phyloP scores from a whole-genome alignment of 192 early-diverging fungal genomes.

The Backusella psychrophila region DNA sequence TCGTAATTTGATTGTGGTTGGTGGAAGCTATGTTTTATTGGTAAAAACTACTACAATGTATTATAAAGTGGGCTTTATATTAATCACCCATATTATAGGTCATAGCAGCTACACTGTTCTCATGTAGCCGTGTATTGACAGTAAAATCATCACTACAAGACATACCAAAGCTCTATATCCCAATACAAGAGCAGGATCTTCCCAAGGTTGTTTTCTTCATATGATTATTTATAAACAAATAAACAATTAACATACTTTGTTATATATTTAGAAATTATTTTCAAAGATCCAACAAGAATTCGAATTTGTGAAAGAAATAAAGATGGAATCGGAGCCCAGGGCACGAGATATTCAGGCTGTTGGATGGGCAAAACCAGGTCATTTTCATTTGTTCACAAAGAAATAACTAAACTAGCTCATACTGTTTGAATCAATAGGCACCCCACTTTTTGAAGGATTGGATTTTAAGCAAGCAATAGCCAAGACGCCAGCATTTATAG shows the following conservation, averaged over 20 bases:
- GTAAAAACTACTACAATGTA: constrained; percentile 12
- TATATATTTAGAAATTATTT: constrained; percentile 37
- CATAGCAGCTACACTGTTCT: constrained; percentile 40
- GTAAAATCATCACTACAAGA: constrained; percentile 42
- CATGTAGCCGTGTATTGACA: constrained; percentile 45
- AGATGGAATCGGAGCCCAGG: constrained; percentile 37
- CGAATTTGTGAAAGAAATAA: constrained; percentile 31
- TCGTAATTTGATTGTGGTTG: constrained; percentile 48
- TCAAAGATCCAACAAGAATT: constrained; percentile 42
- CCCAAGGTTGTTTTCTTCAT: constrained; percentile 36
- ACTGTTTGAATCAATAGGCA: background rate
- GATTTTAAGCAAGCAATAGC: constrained; percentile 54
- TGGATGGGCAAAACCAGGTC: constrained; percentile 53
- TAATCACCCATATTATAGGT: constrained; percentile 26
- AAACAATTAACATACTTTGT: background rate
- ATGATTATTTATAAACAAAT: constrained; percentile 1
- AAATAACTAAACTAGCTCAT: background rate
- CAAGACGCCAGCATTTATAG: constrained; percentile 52
- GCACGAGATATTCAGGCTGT: constrained; percentile 40
- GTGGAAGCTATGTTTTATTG: constrained; percentile 44
- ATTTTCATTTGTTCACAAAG: background rate
- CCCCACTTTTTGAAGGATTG: constrained; percentile 38
- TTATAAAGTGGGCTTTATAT: background rate
- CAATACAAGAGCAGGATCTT: constrained; percentile 40
- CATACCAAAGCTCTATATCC: constrained; percentile 52